Evolutionary conservation across 225 moss, liverwort and hornwort genomes (phyloP), one percentile per base, ranked within the genome.

Genomic region (Physcomitrium patens): DNA sequence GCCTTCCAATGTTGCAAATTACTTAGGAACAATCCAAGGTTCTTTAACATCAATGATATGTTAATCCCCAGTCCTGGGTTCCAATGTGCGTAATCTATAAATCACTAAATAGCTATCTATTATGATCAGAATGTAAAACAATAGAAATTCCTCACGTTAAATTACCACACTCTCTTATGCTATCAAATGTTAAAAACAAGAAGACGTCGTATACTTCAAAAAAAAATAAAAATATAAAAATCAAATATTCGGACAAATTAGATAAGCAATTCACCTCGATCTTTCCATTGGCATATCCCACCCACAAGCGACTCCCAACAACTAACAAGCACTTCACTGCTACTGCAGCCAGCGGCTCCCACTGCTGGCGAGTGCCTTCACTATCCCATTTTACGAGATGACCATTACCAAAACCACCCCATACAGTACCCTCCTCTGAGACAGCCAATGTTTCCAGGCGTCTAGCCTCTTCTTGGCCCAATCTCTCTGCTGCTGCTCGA

Each of bases 401-500:
- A 69, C 99, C 99, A 68, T 89, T 99, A 20, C 88, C 90, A 81
- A 95, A 90, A 49, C 99, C 99, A 74, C 93, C 95, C 99, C 95
- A 99, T 58, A 99, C 85, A 11, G 93, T 90, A 53, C 99, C 99
- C 80, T 99, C 93, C 37, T 86, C 81, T 72, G 95, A 86, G 54
- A 79, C 84, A 37, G 90, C 92, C 48, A 99, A 81, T 19, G 91
- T 79, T 77, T 95, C 91, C 50, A 99, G 80, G 58, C 86, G 91
- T 77, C 84, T 87, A 56, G 84, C 84, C 67, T 93, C 93, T 74
- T 99, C 99, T 64, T 87, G 91, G 48, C 79, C 81, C 44, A 86
- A 82, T 78, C 92, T 89, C 75, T 86, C 90, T 70, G 99, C 95
- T 70, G 99, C 95, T 58, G 85, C 99, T 80, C 95, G 86, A 77